These are phyloP conservation scores for Rosa persica DNA, from an alignment of 306 rosid species.

Conservation along the genomic window DNA sequence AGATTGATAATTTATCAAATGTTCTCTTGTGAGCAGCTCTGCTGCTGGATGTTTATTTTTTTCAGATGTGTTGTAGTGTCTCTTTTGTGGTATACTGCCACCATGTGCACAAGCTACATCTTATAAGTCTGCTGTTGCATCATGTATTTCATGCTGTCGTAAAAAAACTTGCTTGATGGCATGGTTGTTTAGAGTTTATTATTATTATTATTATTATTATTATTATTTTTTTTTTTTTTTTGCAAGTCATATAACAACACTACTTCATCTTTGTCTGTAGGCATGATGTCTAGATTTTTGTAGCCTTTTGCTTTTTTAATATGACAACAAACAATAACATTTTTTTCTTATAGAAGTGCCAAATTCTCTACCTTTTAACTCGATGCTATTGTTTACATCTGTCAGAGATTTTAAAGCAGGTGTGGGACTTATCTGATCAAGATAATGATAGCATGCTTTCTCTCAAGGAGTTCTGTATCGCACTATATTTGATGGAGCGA, in stretches of 20 bases:
- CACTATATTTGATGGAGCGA: conserved; percentile 94
- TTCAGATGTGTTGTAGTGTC: conserved; percentile 2
- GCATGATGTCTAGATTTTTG: background rate
- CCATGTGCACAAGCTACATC: background rate
- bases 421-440: conserved; percentile 98
- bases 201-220: too few species aligned
- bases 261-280: background rate
- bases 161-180: background rate
- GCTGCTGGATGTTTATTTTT: background rate
- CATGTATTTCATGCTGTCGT: background rate
- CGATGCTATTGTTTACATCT: conserved; percentile 41
- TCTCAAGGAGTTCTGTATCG: conserved; percentile 90
- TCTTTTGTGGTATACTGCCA: background rate
- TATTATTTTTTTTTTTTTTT: background rate
- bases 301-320: background rate
- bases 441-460: conserved; percentile 99
- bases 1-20: background rate
- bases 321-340: background rate
- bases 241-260: background rate
- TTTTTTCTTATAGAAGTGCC: conserved; percentile 25
- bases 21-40: conserved; percentile 1
- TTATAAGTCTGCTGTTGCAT: background rate
- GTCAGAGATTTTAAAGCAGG: conserved; percentile 95
- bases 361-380: conserved; percentile 36
- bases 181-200: too few species aligned